Base-by-base conservation (phyloP, 495 filamentous ascomycete genomes). In the Trichocladium antarcticum region DNA sequence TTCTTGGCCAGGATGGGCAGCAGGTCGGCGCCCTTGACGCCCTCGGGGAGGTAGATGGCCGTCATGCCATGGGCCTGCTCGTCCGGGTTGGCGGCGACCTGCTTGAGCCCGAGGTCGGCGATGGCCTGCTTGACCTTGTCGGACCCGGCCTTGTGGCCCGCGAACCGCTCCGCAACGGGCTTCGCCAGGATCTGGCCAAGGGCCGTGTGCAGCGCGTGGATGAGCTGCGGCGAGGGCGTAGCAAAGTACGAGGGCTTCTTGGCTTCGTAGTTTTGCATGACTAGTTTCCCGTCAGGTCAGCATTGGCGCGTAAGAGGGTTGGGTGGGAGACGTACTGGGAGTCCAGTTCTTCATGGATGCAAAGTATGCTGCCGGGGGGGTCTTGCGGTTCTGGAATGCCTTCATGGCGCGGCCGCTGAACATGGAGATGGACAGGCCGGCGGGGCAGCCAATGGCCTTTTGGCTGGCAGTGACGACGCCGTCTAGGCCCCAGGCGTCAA, bases 211-310 rank as follows among this genome's bases (percentile, higher is more conserved):
- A 98, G 80, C 29, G 92, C 92, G 63, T 85, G 90, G 55, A 98
- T 75, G 35, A 98, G 81, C 68, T 98, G 92, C 6, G 92, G 94
- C 11, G 87, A 84, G 0, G 92, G 92, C 11, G 92, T 98, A 22
- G 92, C 92, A 64, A 98, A 98, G 73, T 98, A 98, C 11, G 87
- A 94, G 36, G 93, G 79, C 69, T 97, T 98, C 69, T 85, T 83
- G 56, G 85, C 86, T 72, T 98, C 92, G 71, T 98, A 98, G 65
- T 95, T 95, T 72, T 89, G 80, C 92, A 98, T 97, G 61, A 98
- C 77, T 83, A 19, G 3, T 32, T 16, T 27, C 24, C 8, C n/a
- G n/a, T n/a, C 14, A 28, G 24, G 29, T 48, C 12, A 52, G 47
- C 22, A 22, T 12, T 22, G 29, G 6, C 20, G n/a, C 6, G 22